These are phyloP conservation scores for Alternaria sp. DNA, from an alignment of 2,329 filamentous ascomycete species.

Conservation along the genomic window DNA sequence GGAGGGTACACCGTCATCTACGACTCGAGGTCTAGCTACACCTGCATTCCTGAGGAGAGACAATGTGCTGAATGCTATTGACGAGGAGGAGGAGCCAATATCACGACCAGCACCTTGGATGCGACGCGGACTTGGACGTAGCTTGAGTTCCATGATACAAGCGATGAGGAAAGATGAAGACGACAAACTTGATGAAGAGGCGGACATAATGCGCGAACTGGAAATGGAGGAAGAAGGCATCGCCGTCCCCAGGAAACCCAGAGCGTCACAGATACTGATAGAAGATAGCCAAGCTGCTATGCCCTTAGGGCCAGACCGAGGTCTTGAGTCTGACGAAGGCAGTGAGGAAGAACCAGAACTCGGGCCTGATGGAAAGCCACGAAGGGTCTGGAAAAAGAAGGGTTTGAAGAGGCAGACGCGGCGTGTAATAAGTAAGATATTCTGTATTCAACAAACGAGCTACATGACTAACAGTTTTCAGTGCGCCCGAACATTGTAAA, in stretches of 20 bases:
- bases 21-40: conserved; percentile 65
- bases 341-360: conserved; percentile 54
- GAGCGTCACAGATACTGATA: conserved; percentile 46
- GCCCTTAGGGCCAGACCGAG: conserved; percentile 56
- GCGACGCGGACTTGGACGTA: conserved; percentile 64
- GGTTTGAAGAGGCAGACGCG: conserved; percentile 81
- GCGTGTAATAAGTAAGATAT: conserved; percentile 63
- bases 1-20: conserved; percentile 46
- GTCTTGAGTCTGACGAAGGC: conserved; percentile 66
- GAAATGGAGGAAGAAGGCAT: conserved; percentile 59
- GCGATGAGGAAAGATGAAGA: conserved; percentile 68
- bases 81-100: conserved; percentile 60
- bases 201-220: conserved; percentile 76
- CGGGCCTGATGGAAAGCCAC: conserved; percentile 66
- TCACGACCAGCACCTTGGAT: conserved; percentile 53
- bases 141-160: conserved; percentile 77
- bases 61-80: conserved; percentile 60
- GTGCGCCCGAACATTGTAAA: conserved; percentile 51
- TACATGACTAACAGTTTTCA: conserved; percentile 33
- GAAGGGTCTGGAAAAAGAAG: conserved; percentile 80
- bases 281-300: conserved; percentile 55
- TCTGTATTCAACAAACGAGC: neutral
- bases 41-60: conserved; percentile 73
- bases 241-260: conserved; percentile 35
- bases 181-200: conserved; percentile 70